phyloP scores from a whole-genome alignment of 2,329 filamentous ascomycete genomes.

The Diaporthe vexans region DNA sequence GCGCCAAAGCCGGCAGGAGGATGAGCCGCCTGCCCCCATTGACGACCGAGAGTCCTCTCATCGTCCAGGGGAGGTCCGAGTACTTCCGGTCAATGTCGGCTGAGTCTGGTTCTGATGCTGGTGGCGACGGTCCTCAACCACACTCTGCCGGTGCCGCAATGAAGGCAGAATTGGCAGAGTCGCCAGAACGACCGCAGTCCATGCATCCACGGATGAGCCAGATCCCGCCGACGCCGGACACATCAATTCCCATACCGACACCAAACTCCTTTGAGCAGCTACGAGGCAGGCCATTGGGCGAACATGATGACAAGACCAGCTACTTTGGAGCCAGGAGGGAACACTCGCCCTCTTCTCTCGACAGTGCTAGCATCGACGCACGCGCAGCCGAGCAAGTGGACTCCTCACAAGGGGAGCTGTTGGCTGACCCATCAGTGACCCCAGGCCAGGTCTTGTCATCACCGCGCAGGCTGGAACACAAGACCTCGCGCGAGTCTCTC shows the following conservation, averaged over 20 bases:
- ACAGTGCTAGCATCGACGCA: constrained; percentile 49
- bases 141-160: constrained; percentile 61
- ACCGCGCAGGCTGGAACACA: constrained; percentile 59
- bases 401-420: constrained; percentile 49
- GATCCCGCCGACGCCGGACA: constrained; percentile 65
- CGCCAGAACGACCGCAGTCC: constrained; percentile 74
- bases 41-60: constrained; percentile 84
- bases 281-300: constrained; percentile 57
- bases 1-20: constrained; percentile 78
- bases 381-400: constrained; percentile 33
- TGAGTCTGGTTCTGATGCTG: constrained; percentile 66
- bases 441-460: constrained; percentile 54
- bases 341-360: constrained; percentile 69
- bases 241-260: constrained; percentile 59
- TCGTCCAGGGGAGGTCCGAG: constrained; percentile 80
- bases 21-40: constrained; percentile 89
- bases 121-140: constrained; percentile 54
- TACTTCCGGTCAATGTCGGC: constrained; percentile 84
- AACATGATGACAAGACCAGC: constrained; percentile 56
- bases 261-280: constrained; percentile 57
- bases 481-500: constrained; percentile 63
- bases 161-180: constrained; percentile 71
- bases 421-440: constrained; percentile 54
- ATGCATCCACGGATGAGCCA: constrained; percentile 83
- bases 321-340: constrained; percentile 69